Evolutionary conservation across 2,329 filamentous ascomycete species (phyloP).

Genomic region (Ambrosiella cleistominuta): DNA sequence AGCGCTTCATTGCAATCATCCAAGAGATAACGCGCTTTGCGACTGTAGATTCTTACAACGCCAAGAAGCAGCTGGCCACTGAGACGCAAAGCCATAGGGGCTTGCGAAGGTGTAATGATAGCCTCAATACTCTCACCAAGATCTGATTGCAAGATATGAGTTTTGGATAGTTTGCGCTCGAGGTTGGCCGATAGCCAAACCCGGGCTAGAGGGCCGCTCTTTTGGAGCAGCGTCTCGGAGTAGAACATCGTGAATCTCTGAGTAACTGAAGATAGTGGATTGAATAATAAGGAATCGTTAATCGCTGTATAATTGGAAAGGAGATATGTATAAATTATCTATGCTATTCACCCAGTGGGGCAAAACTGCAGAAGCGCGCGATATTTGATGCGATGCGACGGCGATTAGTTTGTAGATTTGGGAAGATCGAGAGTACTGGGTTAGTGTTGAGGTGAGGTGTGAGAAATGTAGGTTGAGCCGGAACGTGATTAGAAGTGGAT

Average conservation of each 20-base stretch:
- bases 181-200: constrained; percentile 97
- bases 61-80: constrained; percentile 88
- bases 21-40: constrained; percentile 87
- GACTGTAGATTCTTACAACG: constrained; percentile 92
- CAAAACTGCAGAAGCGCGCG: constrained; percentile 2
- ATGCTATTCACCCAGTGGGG: background rate
- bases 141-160: constrained; percentile 85
- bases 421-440: background rate
- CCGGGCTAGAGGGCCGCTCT: constrained; percentile 89
- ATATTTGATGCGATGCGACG: constrained; percentile 1
- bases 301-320: background rate
- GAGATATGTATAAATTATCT: background rate
- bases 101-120: constrained; percentile 84
- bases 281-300: background rate
- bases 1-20: constrained; percentile 96
- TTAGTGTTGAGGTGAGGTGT: constrained; percentile 3
- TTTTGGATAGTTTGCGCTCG: constrained; percentile 95
- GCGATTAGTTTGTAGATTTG: background rate
- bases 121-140: constrained; percentile 87
- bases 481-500: constrained; percentile 3
- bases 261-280: background rate
- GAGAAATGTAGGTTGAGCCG: constrained; percentile 4
- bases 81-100: constrained; percentile 82
- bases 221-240: constrained; percentile 84
- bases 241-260: constrained; percentile 63